Conservation (phyloP, 176 grass and related monocot genomes). For the Carex pumila region DNA sequence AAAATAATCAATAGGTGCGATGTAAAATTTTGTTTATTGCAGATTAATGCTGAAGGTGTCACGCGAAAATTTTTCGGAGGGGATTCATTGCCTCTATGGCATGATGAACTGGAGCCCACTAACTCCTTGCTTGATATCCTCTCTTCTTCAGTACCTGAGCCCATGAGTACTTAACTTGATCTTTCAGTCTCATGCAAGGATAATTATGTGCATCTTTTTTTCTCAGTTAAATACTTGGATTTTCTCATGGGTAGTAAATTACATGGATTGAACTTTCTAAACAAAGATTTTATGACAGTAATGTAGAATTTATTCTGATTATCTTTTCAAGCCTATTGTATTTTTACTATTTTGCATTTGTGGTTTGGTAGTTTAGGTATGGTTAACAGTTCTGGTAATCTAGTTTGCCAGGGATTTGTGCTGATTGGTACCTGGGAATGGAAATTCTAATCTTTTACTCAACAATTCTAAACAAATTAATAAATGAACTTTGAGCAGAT, state of each 20-base stretch:
- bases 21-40: not conserved
- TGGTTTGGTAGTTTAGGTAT: not conserved
- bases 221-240: not conserved
- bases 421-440: not conserved
- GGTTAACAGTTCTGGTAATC: not conserved
- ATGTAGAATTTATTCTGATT: not conserved
- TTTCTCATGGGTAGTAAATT: conserved; percentile 8
- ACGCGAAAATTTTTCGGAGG: conserved; percentile 68
- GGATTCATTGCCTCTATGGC: conserved; percentile 69
- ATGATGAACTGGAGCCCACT: conserved; percentile 72
- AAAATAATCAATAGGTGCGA: not conserved
- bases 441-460: not conserved
- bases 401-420: not conserved
- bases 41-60: conserved; percentile 73
- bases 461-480: not conserved
- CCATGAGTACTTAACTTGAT: conserved; percentile 47
- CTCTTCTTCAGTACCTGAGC: conserved; percentile 54
- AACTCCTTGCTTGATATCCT: conserved; percentile 81
- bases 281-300: not conserved
- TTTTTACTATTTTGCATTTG: not conserved
- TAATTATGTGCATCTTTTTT: not conserved
- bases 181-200: not conserved
- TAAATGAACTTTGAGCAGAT: not conserved
- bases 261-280: not conserved
- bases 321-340: not conserved